Percentiles rank a stretch among this genome's conserved stretches.
Evolutionary conservation across 2,329 filamentous ascomycete species (phyloP).

Genomic region (Apiospora phragmitis): DNA sequence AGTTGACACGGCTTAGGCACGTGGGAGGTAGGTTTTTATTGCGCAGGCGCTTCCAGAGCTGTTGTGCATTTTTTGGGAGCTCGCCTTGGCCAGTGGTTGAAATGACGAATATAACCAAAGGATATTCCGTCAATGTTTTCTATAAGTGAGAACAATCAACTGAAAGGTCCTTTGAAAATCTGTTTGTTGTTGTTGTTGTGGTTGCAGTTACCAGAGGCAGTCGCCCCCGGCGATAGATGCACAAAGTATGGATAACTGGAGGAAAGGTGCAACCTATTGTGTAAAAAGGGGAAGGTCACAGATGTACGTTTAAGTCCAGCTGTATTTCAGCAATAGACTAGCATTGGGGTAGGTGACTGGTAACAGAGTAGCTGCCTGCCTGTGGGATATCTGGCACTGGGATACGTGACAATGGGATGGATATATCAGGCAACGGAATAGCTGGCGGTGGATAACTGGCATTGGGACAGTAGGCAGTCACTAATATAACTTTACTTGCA

Average conservation of each 20-base stretch:
- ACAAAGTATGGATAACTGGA: neutral
- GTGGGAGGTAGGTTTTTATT: constrained; percentile 73
- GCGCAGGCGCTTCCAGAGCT: constrained; percentile 83
- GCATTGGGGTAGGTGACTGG: neutral
- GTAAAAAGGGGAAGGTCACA: no score
- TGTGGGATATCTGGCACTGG: neutral
- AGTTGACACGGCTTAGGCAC: constrained; percentile 68
- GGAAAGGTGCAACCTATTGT: neutral
- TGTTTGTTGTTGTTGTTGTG: neutral
- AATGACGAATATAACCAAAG: constrained; percentile 74
- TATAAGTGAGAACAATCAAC: constrained; percentile 26
- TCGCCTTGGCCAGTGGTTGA: constrained; percentile 96
- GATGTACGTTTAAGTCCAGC: no score
- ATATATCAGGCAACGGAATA: neutral
- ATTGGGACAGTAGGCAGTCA: neutral
- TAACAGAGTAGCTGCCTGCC: neutral
- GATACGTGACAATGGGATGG: neutral
- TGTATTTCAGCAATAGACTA: no score
- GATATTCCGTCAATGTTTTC: constrained; percentile 51
- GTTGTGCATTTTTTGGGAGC: constrained; percentile 77
- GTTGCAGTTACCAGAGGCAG: neutral
- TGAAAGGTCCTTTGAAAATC: neutral
- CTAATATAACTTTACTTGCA: neutral
- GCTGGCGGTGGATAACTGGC: neutral
- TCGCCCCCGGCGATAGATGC: neutral